Evolutionary conservation across 148 eudicot genomes (phyloP).

Genomic region (Silene conica): DNA sequence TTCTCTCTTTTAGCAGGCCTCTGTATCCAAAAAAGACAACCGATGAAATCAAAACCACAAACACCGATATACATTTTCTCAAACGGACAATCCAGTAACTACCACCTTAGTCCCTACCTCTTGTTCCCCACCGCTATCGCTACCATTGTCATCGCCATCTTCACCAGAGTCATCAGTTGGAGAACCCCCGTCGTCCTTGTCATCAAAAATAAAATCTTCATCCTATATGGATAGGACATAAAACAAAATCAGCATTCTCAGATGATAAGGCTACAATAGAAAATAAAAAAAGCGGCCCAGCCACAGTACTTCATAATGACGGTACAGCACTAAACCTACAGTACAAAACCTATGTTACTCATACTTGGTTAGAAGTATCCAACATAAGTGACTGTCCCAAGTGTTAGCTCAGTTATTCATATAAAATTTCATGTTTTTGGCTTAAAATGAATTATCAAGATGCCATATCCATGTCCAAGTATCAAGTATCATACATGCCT

Average conservation of each 20-base stretch:
- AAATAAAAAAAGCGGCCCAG: not conserved
- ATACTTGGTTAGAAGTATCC: not conserved
- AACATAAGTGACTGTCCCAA: not conserved
- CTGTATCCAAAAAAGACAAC: constrained; percentile 33
- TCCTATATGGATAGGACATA: constrained; percentile 40
- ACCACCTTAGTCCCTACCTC: constrained; percentile 48
- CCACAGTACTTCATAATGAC: not conserved
- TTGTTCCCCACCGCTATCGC: constrained; percentile 48
- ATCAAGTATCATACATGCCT: not conserved
- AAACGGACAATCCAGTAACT: not conserved
- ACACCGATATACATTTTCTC: not conserved
- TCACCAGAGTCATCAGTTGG: constrained; percentile 90
- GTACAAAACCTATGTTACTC: not conserved
- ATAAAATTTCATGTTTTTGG: too few relatives aligned
- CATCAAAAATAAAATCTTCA: constrained; percentile 69
- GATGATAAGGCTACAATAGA: not conserved
- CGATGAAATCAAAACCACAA: constrained; percentile 3
- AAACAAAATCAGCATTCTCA: not conserved
- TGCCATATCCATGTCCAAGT: not conserved
- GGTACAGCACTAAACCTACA: not conserved
- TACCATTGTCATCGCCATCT: constrained; percentile 76
- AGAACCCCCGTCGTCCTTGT: constrained; percentile 81
- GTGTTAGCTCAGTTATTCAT: not conserved
- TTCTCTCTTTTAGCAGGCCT: constrained; percentile 70
- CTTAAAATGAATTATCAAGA: not conserved